Percentiles rank a stretch among this genome's conserved stretches.
These are phyloP conservation scores for Saccharomycopsis sp. DNA, from an alignment of 805 yeast species.

Conservation along the genomic window DNA sequence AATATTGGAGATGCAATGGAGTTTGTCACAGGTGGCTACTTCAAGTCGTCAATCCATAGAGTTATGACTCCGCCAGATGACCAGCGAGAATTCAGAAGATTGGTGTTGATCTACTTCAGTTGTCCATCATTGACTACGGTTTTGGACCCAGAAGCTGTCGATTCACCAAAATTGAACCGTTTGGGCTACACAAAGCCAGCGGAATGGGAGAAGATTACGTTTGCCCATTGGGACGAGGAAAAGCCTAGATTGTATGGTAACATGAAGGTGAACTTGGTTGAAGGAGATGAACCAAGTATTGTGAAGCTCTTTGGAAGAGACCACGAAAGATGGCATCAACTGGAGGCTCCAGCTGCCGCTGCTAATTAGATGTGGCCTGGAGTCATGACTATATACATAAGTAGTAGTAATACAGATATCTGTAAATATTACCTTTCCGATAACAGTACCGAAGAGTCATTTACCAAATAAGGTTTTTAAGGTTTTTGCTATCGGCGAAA, in stretches of 20 bases:
- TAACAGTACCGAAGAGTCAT: neutral
- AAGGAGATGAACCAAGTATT: slow-evolving; percentile 13
- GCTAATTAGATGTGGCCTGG: neutral
- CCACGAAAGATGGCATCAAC: neutral
- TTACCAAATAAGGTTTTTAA: neutral
- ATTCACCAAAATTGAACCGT: slow-evolving; percentile 32
- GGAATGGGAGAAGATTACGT: slow-evolving; percentile 34
- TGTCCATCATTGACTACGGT: slow-evolving; percentile 31
- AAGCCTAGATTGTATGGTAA: slow-evolving; percentile 25
- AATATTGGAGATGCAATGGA: slow-evolving; percentile 38
- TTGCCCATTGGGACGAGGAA: slow-evolving; percentile 34
- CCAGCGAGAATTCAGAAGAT: slow-evolving; percentile 31
- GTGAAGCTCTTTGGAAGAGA: slow-evolving; percentile 16
- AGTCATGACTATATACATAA: no score
- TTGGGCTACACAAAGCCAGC: slow-evolving; percentile 29
- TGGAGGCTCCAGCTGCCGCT: neutral
- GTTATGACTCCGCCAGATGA: slow-evolving; percentile 41
- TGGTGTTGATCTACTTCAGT: slow-evolving; percentile 37
- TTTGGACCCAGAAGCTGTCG: slow-evolving; percentile 36
- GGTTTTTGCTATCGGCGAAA: neutral
- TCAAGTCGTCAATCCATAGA: slow-evolving; percentile 40
- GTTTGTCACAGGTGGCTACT: slow-evolving; percentile 40
- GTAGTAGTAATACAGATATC: neutral
- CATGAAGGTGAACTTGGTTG: slow-evolving; percentile 9
- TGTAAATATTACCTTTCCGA: neutral